phyloP scores from a whole-genome alignment of 257 asterid genomes.

The Ocimum tenuiflorum region DNA sequence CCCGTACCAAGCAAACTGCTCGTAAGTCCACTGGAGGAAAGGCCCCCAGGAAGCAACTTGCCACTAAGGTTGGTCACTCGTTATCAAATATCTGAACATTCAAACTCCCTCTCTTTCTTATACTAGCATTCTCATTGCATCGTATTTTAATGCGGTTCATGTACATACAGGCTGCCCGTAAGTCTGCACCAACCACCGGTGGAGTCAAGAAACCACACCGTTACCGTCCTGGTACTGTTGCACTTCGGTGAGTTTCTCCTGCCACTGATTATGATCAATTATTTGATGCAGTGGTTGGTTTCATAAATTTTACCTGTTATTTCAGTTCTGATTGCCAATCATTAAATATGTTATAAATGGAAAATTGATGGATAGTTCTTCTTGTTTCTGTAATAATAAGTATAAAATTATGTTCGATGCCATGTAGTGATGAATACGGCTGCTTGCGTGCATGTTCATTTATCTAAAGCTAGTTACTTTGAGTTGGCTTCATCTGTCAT shows the following conservation, averaged over 20 bases:
- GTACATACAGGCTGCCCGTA: constrained; percentile 57
- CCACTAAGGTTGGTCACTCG: constrained; percentile 47
- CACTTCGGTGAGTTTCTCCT: constrained; percentile 42
- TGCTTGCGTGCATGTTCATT: background rate
- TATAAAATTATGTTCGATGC: background rate
- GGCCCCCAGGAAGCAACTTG: constrained; percentile 74
- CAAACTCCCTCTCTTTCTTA: background rate
- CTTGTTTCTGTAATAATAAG: background rate
- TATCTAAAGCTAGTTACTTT: background rate
- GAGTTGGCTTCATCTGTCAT: background rate
- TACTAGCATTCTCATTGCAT: background rate
- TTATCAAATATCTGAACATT: background rate
- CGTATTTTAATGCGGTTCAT: background rate
- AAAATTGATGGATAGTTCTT: background rate
- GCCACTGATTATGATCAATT: background rate
- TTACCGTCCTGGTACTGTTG: constrained; percentile 79
- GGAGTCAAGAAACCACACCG: constrained; percentile 77
- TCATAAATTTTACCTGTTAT: background rate
- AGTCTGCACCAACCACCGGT: constrained; percentile 80
- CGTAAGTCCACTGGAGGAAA: constrained; percentile 78
- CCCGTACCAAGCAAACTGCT: constrained; percentile 79
- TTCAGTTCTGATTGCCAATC: background rate
- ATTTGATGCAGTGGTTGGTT: background rate
- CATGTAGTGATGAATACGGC: background rate
- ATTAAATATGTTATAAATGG: too few species aligned